Conservation (phyloP, 495 filamentous ascomycete genomes). For the Lineolata rhizophorae region DNA sequence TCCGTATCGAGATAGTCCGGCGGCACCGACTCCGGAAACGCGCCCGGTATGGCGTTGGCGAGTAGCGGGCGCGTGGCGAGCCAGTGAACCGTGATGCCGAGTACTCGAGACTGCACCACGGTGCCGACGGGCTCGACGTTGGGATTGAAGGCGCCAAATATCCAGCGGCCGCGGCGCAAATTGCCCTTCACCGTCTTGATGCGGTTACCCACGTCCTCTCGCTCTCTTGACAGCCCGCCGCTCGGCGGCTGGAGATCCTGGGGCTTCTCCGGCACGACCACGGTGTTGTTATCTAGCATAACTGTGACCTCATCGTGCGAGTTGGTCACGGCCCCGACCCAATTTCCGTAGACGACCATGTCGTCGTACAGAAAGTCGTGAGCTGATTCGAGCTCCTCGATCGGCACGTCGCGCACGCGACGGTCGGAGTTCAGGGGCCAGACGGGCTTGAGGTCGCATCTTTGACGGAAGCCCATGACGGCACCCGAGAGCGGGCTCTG, state of each 20-base stretch:
- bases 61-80: slow-evolving; percentile 8
- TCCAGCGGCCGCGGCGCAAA: slow-evolving; percentile 26
- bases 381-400: slow-evolving; percentile 11
- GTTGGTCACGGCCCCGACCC: slow-evolving; percentile 16
- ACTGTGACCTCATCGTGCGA: slow-evolving; percentile 12
- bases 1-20: neutral
- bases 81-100: slow-evolving; percentile 27
- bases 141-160: slow-evolving; percentile 25
- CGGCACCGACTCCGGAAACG: too few relatives aligned
- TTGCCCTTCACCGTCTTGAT: slow-evolving; percentile 27
- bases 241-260: slow-evolving; percentile 10
- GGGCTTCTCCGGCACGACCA: slow-evolving; percentile 16
- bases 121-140: slow-evolving; percentile 21
- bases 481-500: slow-evolving; percentile 20
- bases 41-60: too few relatives aligned
- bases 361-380: slow-evolving; percentile 14
- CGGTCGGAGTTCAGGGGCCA: slow-evolving; percentile 3
- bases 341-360: slow-evolving; percentile 18
- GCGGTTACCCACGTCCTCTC: slow-evolving; percentile 22
- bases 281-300: slow-evolving; percentile 15
- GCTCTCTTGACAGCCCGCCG: too few relatives aligned
- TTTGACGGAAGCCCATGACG: slow-evolving; percentile 19
- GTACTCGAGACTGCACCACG: slow-evolving; percentile 25
- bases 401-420: slow-evolving; percentile 8
- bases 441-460: slow-evolving; percentile 11